These are phyloP conservation scores for Ambrosiella beaveri DNA, from an alignment of 2,329 filamentous ascomycete species.

Conservation along the genomic window DNA sequence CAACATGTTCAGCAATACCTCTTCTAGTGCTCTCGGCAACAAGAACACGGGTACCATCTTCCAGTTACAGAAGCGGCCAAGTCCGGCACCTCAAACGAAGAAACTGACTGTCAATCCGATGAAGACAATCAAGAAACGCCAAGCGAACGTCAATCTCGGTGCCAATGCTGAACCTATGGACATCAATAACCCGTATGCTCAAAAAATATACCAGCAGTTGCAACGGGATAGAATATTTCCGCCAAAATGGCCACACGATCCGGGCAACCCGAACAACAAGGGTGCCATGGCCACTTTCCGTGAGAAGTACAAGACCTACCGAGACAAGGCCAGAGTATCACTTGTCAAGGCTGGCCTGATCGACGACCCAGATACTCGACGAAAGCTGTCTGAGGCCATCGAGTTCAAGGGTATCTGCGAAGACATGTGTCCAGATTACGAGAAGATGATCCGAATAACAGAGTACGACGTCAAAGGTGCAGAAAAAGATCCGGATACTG, in stretches of 20 bases:
- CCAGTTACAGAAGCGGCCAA: not conserved
- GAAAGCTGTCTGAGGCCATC: conserved; percentile 44
- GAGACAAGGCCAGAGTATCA: conserved; percentile 36
- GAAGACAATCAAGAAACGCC: not conserved
- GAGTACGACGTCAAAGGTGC: conserved; percentile 40
- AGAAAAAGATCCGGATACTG: conserved; percentile 32
- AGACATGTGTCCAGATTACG: conserved; percentile 53
- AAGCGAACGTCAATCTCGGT: conserved; percentile 1
- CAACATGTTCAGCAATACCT: too few relatives aligned
- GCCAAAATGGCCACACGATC: conserved; percentile 37
- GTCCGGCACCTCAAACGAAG: not conserved
- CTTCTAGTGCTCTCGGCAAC: too few relatives aligned
- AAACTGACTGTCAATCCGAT: not conserved
- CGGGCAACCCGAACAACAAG: conserved; percentile 34
- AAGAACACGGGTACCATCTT: too few relatives aligned
- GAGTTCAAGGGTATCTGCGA: conserved; percentile 52
- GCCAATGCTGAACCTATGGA: conserved; percentile 13
- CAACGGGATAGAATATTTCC: conserved; percentile 36
- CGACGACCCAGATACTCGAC: conserved; percentile 47
- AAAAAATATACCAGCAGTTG: conserved; percentile 34
- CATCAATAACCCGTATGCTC: conserved; percentile 26
- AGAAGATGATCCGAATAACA: conserved; percentile 44
- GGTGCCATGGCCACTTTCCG: conserved; percentile 36
- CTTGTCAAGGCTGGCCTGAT: conserved; percentile 43
- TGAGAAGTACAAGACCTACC: conserved; percentile 38